Conservation (phyloP, 345 rosid genomes). For the Excoecaria cochinchinensis region DNA sequence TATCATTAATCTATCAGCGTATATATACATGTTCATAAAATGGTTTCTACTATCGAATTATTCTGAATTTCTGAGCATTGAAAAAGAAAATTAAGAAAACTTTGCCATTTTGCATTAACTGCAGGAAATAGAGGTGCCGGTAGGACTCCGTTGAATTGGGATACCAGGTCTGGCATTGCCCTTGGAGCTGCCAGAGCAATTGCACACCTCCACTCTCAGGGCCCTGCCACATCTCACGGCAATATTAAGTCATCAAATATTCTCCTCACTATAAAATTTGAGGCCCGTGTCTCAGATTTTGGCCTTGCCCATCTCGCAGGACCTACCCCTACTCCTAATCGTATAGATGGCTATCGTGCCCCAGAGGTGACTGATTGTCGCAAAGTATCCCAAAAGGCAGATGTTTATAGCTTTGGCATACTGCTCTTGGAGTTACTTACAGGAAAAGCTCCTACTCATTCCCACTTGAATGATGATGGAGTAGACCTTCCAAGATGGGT, state of each 20-base stretch:
- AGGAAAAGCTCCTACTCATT: conserved; percentile 43
- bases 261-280: conserved; percentile 40
- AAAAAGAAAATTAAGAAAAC: neutral
- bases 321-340: conserved; percentile 39
- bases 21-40: too few relatives aligned
- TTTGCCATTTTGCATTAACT: neutral
- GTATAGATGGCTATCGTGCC: conserved; percentile 42
- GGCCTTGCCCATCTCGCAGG: conserved; percentile 40
- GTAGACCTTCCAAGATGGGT: conserved; percentile 58
- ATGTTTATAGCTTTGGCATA: conserved; percentile 48
- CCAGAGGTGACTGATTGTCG: conserved; percentile 46
- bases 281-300: conserved; percentile 43
- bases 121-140: conserved; percentile 41
- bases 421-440: conserved; percentile 42
- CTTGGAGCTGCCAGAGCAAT: conserved; percentile 44
- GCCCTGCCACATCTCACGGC: conserved; percentile 38
- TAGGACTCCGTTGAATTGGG: conserved; percentile 50
- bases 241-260: conserved; percentile 50
- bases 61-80: neutral
- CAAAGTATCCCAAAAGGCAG: conserved; percentile 46
- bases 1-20: too few relatives aligned
- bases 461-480: conserved; percentile 39
- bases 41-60: too few relatives aligned
- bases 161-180: conserved; percentile 38
- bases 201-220: conserved; percentile 39